These are phyloP conservation scores for Xylaria sp. DNA, from an alignment of 495 filamentous ascomycete genomes.

Conservation along the genomic window DNA sequence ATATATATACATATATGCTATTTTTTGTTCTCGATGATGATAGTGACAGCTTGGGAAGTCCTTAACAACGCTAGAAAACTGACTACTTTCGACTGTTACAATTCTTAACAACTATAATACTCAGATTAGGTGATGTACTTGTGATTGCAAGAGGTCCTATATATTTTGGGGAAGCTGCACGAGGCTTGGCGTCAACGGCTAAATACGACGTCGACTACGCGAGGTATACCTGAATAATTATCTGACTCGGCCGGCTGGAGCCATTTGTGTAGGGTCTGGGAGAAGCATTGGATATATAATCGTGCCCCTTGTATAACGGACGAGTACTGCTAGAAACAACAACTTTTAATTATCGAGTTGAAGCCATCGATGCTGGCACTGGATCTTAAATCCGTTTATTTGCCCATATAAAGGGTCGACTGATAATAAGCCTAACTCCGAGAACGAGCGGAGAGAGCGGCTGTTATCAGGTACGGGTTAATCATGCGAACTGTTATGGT, in stretches of 20 bases:
- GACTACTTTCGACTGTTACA: not conserved
- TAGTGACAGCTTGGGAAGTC: not conserved
- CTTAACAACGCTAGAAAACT: not conserved
- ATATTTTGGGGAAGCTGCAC: not conserved
- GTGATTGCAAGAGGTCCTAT: not conserved
- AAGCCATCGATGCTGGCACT: not conserved
- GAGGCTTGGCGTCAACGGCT: not conserved
- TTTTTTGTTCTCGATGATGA: no score
- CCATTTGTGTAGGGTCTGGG: not conserved
- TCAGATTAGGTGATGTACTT: not conserved
- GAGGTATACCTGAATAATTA: not conserved
- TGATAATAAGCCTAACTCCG: not conserved
- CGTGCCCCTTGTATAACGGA: not conserved
- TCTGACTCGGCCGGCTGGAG: not conserved
- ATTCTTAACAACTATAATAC: not conserved
- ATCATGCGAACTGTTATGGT: not conserved
- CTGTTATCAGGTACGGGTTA: not conserved
- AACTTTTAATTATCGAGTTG: not conserved
- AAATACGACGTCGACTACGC: not conserved
- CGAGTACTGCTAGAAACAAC: not conserved
- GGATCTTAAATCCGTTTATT: not conserved
- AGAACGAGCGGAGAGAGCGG: not conserved
- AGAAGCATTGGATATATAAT: not conserved
- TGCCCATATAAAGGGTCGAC: not conserved
- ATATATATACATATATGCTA: no score